Conservation (phyloP, 2,329 filamentous ascomycete species). For the Raffaelea ambrosiae region DNA sequence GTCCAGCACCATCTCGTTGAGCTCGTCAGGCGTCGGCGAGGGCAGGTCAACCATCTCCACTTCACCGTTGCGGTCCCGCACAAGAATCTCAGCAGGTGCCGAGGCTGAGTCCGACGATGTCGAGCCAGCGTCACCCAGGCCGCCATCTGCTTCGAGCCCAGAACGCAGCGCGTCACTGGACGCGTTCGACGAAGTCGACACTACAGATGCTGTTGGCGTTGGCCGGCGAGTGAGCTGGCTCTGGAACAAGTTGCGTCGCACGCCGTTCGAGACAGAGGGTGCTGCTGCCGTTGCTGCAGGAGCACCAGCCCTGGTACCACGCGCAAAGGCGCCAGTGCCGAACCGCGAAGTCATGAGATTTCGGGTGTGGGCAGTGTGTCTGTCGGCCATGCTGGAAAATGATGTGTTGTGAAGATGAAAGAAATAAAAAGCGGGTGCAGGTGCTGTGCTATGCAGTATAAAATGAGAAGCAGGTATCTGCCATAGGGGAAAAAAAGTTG, state of each 20-base stretch:
- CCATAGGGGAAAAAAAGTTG: too few relatives aligned
- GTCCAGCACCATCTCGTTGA: slow-evolving; percentile 47
- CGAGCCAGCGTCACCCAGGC: slow-evolving; percentile 14
- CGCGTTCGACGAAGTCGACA: slow-evolving; percentile 37
- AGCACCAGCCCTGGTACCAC: neutral
- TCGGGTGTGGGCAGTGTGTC: slow-evolving; percentile 5
- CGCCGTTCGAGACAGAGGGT: slow-evolving; percentile 16
- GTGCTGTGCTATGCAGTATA: too few relatives aligned
- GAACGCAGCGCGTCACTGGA: slow-evolving; percentile 18
- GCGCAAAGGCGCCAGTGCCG: slow-evolving; percentile 6
- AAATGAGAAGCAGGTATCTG: neutral
- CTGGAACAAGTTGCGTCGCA: slow-evolving; percentile 52
- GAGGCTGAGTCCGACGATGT: neutral
- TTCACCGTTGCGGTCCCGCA: slow-evolving; percentile 54
- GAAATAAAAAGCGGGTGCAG: neutral
- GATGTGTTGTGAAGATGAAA: neutral
- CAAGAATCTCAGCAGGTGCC: slow-evolving; percentile 42
- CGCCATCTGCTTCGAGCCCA: slow-evolving; percentile 21
- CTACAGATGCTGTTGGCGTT: slow-evolving; percentile 30
- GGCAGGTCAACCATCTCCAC: slow-evolving; percentile 52
- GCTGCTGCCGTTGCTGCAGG: neutral
- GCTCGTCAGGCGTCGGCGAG: slow-evolving; percentile 42
- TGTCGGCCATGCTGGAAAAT: slow-evolving; percentile 10
- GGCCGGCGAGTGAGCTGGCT: slow-evolving; percentile 49
- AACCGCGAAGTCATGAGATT: slow-evolving; percentile 4